A percentile compares a stretch with the other conserved stretches of the same genome.
Evolutionary conservation across 257 asterid genomes (phyloP).

Genomic region (Asclepias syriaca): DNA sequence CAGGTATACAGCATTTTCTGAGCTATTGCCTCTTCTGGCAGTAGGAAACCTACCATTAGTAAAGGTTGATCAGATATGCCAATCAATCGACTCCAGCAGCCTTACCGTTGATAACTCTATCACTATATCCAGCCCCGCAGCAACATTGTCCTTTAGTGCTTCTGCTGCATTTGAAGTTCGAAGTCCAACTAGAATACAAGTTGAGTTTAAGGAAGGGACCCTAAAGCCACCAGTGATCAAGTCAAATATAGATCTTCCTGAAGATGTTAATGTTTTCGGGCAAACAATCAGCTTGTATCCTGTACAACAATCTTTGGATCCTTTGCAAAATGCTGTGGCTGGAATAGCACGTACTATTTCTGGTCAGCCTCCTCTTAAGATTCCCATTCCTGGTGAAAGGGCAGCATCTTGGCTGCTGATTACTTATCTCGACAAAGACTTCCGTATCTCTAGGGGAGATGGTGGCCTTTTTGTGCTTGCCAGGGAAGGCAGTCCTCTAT

Average conservation of each 20-base stretch:
- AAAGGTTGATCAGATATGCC: slow-evolving; percentile 81
- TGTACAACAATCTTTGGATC: slow-evolving; percentile 60
- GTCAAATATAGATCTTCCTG: slow-evolving; percentile 76
- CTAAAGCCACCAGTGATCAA: slow-evolving; percentile 87
- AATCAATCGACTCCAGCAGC: slow-evolving; percentile 58
- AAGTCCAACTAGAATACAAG: slow-evolving; percentile 88
- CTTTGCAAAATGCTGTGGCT: slow-evolving; percentile 60
- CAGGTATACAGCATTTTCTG: slow-evolving; percentile 96
- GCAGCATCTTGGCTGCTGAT: slow-evolving; percentile 73
- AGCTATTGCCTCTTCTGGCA: slow-evolving; percentile 90
- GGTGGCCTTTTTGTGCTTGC: slow-evolving; percentile 94
- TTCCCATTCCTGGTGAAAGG: slow-evolving; percentile 74
- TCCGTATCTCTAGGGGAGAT: slow-evolving; percentile 90
- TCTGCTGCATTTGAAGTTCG: slow-evolving; percentile 78
- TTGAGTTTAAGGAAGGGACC: slow-evolving; percentile 81
- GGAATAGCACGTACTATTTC: slow-evolving; percentile 66
- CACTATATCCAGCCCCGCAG: slow-evolving; percentile 64
- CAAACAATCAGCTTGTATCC: slow-evolving; percentile 64
- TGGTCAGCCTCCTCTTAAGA: slow-evolving; percentile 78
- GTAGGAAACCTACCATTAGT: slow-evolving; percentile 59
- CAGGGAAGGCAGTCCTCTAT: slow-evolving; percentile 80
- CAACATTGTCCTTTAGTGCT: slow-evolving; percentile 67
- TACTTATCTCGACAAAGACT: slow-evolving; percentile 82
- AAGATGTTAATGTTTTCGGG: slow-evolving; percentile 58
- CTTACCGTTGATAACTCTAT: slow-evolving; percentile 62